Conservation (phyloP, 2,329 filamentous ascomycete genomes). For the Aureobasidium lini region DNA sequence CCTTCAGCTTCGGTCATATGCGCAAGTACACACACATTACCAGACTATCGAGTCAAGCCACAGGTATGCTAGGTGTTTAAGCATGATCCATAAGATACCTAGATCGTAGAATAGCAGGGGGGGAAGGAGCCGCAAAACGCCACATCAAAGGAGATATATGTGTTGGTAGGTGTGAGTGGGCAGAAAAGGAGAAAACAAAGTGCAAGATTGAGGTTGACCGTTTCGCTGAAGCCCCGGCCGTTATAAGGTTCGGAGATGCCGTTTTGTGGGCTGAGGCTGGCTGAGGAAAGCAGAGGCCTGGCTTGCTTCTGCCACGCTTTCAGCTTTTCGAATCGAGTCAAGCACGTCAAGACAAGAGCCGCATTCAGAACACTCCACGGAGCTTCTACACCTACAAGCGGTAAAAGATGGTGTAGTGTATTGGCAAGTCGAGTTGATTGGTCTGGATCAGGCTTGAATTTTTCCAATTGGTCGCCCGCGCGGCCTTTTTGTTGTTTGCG, state of each 20-base stretch:
- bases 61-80: background rate
- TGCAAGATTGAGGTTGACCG: background rate
- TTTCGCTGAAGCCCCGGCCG: background rate
- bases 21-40: background rate
- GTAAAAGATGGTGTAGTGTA: no score
- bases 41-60: background rate
- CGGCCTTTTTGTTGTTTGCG: background rate
- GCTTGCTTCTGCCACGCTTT: background rate
- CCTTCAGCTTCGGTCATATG: background rate
- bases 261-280: constrained; percentile 3
- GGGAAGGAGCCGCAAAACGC: no score
- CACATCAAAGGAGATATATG: background rate
- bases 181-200: background rate
- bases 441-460: background rate
- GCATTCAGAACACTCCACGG: background rate
- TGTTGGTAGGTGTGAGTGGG: background rate
- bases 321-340: background rate
- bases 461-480: background rate
- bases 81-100: background rate
- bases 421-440: no score
- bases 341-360: background rate
- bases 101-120: background rate
- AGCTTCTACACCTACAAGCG: background rate
- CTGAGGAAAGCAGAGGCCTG: background rate
- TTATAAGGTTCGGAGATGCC: constrained; percentile 11